A percentile compares a stretch with the other conserved stretches of the same genome.
phyloP scores from a whole-genome alignment of 2,329 filamentous ascomycete species.

The Ophiostoma sp. region DNA sequence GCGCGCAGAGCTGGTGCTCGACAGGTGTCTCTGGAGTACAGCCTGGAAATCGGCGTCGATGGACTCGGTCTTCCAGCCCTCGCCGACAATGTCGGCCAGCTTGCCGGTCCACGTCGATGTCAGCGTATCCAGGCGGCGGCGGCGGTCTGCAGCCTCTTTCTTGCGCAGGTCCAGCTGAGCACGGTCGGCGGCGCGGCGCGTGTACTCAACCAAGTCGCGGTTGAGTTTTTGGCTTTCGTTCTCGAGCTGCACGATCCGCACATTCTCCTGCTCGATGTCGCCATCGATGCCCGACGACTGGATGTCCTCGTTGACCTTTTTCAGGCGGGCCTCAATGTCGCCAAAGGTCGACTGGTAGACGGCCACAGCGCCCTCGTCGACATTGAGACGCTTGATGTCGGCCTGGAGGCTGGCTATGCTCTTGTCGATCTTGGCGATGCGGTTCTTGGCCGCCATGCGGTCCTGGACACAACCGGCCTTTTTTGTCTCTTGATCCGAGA shows the following conservation, averaged over 20 bases:
- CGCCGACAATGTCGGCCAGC: constrained; percentile 59
- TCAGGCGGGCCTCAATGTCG: constrained; percentile 60
- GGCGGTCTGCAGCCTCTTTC: constrained; percentile 69
- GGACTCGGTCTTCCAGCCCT: constrained; percentile 62
- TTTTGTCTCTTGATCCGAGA: constrained; percentile 69
- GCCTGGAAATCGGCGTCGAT: constrained; percentile 67
- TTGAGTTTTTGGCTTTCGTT: constrained; percentile 66
- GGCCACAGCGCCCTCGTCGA: constrained; percentile 81
- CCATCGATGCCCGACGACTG: constrained; percentile 63
- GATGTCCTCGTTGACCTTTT: constrained; percentile 57
- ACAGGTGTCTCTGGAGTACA: constrained; percentile 52
- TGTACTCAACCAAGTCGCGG: constrained; percentile 77
- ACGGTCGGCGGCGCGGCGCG: constrained; percentile 71
- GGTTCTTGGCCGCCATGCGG: constrained; percentile 66
- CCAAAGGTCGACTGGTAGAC: constrained; percentile 68
- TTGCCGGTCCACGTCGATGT: constrained; percentile 67
- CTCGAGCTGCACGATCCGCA: constrained; percentile 63
- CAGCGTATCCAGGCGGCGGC: constrained; percentile 72
- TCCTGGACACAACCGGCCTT: constrained; percentile 68
- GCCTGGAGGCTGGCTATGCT: constrained; percentile 62
- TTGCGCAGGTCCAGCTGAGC: constrained; percentile 79
- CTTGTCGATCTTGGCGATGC: constrained; percentile 68
- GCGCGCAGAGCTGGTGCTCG: constrained; percentile 58
- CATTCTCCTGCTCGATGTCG: constrained; percentile 62
- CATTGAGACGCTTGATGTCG: constrained; percentile 64